phyloP scores from a whole-genome alignment of 2,329 filamentous ascomycete genomes.

The Aspergillus sp. region DNA sequence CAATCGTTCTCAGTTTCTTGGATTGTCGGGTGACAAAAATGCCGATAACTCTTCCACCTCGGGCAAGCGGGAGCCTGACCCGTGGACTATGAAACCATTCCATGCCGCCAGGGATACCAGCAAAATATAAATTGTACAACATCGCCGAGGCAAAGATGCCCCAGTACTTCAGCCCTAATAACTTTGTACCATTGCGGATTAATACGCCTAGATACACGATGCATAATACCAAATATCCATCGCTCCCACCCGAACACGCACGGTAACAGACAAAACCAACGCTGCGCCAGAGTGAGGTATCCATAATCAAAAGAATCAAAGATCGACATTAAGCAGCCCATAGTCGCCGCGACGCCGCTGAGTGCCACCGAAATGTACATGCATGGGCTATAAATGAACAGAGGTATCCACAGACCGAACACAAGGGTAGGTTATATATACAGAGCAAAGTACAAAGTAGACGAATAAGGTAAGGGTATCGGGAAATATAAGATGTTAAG shows the following conservation, averaged over 20 bases:
- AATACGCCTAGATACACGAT: not conserved
- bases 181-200: not conserved
- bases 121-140: too few relatives aligned
- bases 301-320: not conserved
- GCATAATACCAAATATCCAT: not conserved
- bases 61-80: not conserved
- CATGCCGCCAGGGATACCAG: too few relatives aligned
- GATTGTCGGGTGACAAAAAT: not conserved
- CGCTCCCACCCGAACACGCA: not conserved
- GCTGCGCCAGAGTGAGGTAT: not conserved
- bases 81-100: too few relatives aligned
- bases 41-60: not conserved
- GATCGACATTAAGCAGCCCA: not conserved
- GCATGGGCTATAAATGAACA: not conserved
- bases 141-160: not conserved
- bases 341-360: not conserved
- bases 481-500: not conserved
- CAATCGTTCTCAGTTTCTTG: not conserved
- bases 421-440: constrained; percentile 8
- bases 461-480: constrained; percentile 3
- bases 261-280: constrained; percentile 3
- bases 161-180: not conserved
- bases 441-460: not conserved
- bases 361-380: not conserved
- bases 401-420: constrained; percentile 1